phyloP scores from a whole-genome alignment of 352 stramenopile genomes.

The Phytophthora idaei region DNA sequence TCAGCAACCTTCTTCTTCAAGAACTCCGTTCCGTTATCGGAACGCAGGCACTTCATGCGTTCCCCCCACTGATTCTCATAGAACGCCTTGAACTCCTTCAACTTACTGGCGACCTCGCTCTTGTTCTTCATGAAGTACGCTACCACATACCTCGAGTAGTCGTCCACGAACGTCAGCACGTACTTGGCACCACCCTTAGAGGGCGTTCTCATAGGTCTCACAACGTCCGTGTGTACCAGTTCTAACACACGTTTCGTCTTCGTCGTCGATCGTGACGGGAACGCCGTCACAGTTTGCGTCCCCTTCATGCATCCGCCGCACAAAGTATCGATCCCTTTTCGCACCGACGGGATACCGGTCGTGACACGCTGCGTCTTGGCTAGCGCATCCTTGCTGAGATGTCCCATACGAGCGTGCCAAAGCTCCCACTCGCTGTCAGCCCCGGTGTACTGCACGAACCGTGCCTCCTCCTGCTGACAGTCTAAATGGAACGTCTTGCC shows the following conservation, averaged over 20 bases:
- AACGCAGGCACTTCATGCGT: background rate
- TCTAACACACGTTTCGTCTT: background rate
- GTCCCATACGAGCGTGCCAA: background rate
- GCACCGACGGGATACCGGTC: background rate
- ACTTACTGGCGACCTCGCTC: background rate
- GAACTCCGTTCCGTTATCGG: background rate
- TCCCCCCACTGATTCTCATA: background rate
- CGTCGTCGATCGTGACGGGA: background rate
- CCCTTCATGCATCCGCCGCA: background rate
- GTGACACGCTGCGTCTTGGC: background rate
- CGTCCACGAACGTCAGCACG: background rate
- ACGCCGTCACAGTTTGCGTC: background rate
- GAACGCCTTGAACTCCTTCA: background rate
- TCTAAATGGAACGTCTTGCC: constrained; percentile 22
- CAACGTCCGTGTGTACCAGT: background rate
- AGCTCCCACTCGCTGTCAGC: background rate
- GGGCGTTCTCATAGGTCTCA: background rate
- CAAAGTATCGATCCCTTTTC: background rate
- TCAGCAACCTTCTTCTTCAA: background rate
- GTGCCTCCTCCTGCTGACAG: constrained; percentile 17
- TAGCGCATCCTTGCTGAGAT: background rate
- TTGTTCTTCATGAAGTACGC: background rate
- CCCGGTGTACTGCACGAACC: background rate
- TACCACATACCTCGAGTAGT: background rate
- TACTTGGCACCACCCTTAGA: background rate